These are phyloP conservation scores for Colletotrichum trifolii DNA, from an alignment of 2,329 filamentous ascomycete genomes.

Conservation along the genomic window DNA sequence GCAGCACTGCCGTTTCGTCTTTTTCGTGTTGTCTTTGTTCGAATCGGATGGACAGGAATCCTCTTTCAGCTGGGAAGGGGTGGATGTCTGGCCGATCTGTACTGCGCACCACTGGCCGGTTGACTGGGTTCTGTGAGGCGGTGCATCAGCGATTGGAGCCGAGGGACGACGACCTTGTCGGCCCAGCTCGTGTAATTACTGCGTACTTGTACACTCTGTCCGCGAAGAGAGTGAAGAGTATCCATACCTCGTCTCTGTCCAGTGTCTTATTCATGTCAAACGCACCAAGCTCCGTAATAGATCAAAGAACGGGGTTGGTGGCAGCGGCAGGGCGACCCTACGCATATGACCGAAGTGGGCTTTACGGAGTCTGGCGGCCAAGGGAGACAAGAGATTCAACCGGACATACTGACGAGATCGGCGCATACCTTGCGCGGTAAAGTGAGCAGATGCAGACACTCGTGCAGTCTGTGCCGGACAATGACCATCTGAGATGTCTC, in stretches of 20 bases:
- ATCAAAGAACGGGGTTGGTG: background rate
- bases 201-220: too few relatives aligned
- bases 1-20: background rate
- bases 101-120: background rate
- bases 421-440: too few relatives aligned
- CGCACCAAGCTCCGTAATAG: constrained; percentile 12
- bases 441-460: too few relatives aligned
- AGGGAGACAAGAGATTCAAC: background rate
- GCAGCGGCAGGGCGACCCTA: background rate
- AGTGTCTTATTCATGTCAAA: constrained; percentile 5
- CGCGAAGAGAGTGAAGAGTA: too few relatives aligned
- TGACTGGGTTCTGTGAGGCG: constrained; percentile 13
- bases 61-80: constrained; percentile 29
- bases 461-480: too few relatives aligned
- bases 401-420: too few relatives aligned
- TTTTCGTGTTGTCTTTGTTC: background rate
- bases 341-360: constrained; percentile 26
- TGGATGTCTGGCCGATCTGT: constrained; percentile 9
- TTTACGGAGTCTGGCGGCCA: background rate
- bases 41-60: constrained; percentile 22
- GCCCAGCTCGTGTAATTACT: background rate
- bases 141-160: constrained; percentile 5
- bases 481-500: too few relatives aligned
- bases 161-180: constrained; percentile 15
- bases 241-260: too few relatives aligned